Evolutionary conservation across 108 stramenopile species (phyloP), one percentile per base, ranked within the genome.

Genomic region (Pseudonitzschia multistriata): DNA sequence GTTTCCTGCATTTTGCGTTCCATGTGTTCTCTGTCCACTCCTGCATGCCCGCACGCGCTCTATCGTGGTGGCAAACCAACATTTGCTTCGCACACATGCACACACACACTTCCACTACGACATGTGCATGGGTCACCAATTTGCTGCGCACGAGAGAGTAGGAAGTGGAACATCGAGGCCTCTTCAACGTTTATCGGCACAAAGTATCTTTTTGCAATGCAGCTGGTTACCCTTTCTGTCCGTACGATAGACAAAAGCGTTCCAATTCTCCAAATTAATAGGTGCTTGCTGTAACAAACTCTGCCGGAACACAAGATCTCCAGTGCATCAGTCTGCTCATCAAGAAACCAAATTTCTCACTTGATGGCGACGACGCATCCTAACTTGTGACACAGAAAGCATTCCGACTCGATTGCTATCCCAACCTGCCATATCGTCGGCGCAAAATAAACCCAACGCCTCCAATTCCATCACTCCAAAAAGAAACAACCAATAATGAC

Each of bases 111-210:
- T 24, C 50, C 5, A 52, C 7, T 52, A 24, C 24, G 25, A 25
- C 19, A 24, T 52, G 50, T 42, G 40, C 40, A 10, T 13, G 50
- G 8, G 11, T 24, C 25, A n/a, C 8, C 19, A 8, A 24, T 52
- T 52, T 52, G 8, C 50, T 52, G 11, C 50, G 24, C 50, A 25
- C 50, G 10, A 25, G 25, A 52, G 3, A 19, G 8, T 0, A 24
- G 22, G 50, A 52, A 24, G 22, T 24, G 22, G 0, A 1, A 52
- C 21, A 24, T 11, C 8, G 21, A 8, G 50, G 50, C 8, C 50
- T 52, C 50, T 52, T 52, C 50, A 52, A 52, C 50, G 24, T 52
- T 52, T 52, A 52, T 52, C 50, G 50, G 50, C 25, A 5, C 50
- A 52, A 52, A 52, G 50, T 52, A 52, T 52, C 50, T 52, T 52